Evolutionary conservation across 2,329 filamentous ascomycete species (phyloP).

Genomic region (Alternaria longipes): DNA sequence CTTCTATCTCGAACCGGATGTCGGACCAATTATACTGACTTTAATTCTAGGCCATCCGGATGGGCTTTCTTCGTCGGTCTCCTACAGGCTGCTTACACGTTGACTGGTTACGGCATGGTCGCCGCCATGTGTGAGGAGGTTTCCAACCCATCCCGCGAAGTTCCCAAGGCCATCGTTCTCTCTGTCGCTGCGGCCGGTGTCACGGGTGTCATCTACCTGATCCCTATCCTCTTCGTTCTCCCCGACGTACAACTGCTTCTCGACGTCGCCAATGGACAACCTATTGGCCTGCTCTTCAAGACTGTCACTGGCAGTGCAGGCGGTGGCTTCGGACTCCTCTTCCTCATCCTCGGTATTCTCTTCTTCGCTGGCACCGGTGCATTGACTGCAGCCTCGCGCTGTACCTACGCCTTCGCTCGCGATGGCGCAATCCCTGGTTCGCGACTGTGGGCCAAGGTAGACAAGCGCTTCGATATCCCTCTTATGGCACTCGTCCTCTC

Average conservation of each 20-base stretch:
- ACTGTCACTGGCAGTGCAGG: constrained; percentile 75
- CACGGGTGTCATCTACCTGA: constrained; percentile 72
- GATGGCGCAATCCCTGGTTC: constrained; percentile 79
- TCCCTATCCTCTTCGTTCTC: constrained; percentile 79
- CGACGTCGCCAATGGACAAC: constrained; percentile 74
- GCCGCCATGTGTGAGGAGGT: constrained; percentile 78
- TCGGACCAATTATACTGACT: constrained; percentile 1
- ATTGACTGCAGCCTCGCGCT: constrained; percentile 76
- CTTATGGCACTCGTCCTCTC: constrained; percentile 75
- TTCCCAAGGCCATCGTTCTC: constrained; percentile 75
- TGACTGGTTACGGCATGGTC: constrained; percentile 76
- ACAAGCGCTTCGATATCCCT: constrained; percentile 72
- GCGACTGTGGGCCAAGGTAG: constrained; percentile 71
- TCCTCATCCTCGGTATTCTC: constrained; percentile 78
- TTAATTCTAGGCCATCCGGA: constrained; percentile 62
- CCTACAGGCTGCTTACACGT: constrained; percentile 69
- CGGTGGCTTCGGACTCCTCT: constrained; percentile 78
- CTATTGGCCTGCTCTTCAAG: constrained; percentile 80
- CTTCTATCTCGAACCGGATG: not conserved
- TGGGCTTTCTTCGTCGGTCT: constrained; percentile 79
- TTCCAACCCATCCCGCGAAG: constrained; percentile 72
- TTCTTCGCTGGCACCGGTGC: constrained; percentile 80
- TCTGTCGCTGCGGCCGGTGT: constrained; percentile 73
- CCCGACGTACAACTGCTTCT: constrained; percentile 72
- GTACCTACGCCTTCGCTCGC: constrained; percentile 78